Base-by-base conservation (phyloP, 768 basidiomycete species). In the Rhodosporidiobolus odoratus region DNA sequence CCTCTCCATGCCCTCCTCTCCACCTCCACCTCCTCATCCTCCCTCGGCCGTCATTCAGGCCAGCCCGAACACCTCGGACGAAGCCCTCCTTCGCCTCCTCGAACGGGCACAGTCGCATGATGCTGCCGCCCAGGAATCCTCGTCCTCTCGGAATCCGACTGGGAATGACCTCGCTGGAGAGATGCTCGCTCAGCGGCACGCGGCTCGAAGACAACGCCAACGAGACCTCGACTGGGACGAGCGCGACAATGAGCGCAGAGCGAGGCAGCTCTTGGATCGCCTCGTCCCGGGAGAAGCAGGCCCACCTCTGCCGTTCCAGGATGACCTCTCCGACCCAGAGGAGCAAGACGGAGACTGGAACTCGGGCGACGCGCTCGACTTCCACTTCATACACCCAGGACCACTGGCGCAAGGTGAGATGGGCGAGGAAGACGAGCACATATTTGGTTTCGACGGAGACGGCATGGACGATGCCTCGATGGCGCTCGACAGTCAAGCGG, bases 191-290 rank as follows among this genome's bases (percentile, higher is more conserved):
- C 32, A 43, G 30, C 59, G 69, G 2, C 69, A 65, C n/a, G 23
- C 30, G 1, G 21, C 27, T 1, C 54, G 64, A 19, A 37, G 37
- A 5, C 35, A 40, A 2, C 57, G 43, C 32, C 25, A 63, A 21
- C 23, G 12, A 17, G 66, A 60, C 25, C 60, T 71, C 54, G 65
- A 66, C 17, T 66, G 65, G 65, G 65, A 71, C 56, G 69, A 71
- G 54, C 54, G 25, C 6, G 69, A 71, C 56, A 71, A 32, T 19
- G 48, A 35, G 8, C 37, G 59, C 2, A 37, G 69, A 10, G 45
- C 59, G 10, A 34, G 27, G 8, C 23, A 27, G 12, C 45, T 65
- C 35, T n/a, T 70, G 21, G 45, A 23, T 25, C 30, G 40, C 19
- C 27, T 60, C 12, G 16, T 66, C 27, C 37, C 17, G 23, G 40